Conservation (phyloP, 228 moss, liverwort and hornwort species). For the Sphagnum fallax region DNA sequence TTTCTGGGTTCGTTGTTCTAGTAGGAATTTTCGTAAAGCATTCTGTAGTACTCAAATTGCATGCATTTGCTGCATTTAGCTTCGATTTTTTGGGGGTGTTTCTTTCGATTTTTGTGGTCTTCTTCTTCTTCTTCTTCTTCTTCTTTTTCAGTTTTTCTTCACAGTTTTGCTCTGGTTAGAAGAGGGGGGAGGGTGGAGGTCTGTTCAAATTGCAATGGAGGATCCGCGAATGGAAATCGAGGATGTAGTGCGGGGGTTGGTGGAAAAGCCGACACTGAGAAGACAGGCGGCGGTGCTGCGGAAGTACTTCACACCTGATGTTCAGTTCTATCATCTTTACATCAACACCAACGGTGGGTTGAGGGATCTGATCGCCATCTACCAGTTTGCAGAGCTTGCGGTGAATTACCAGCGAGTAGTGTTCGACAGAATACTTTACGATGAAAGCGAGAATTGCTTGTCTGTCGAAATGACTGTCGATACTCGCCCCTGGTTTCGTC, state of each 20-base stretch:
- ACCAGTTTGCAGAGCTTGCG: slow-evolving; percentile 30
- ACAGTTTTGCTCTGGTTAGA: too few species aligned
- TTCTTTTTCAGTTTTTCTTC: too few species aligned
- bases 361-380: slow-evolving; percentile 26
- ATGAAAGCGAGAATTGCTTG: slow-evolving; percentile 18
- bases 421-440: slow-evolving; percentile 32
- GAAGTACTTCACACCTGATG: slow-evolving; percentile 32
- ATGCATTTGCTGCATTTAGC: too few species aligned
- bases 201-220: slow-evolving; percentile 19
- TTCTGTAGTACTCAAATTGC: too few species aligned
- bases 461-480: slow-evolving; percentile 31
- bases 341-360: slow-evolving; percentile 20
- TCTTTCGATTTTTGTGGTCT: too few species aligned
- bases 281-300: slow-evolving; percentile 24
- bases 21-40: too few species aligned
- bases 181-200: too few species aligned
- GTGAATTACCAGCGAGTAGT: slow-evolving; percentile 40
- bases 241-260: slow-evolving; percentile 25
- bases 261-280: slow-evolving; percentile 34
- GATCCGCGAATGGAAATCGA: slow-evolving; percentile 30
- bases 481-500: slow-evolving; percentile 13
- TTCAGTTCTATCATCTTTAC: slow-evolving; percentile 31
- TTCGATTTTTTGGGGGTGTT: too few species aligned
- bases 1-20: too few species aligned
- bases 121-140: too few species aligned